These are phyloP conservation scores for Galerina sulciceps DNA, from an alignment of 768 basidiomycete genomes.

Conservation along the genomic window DNA sequence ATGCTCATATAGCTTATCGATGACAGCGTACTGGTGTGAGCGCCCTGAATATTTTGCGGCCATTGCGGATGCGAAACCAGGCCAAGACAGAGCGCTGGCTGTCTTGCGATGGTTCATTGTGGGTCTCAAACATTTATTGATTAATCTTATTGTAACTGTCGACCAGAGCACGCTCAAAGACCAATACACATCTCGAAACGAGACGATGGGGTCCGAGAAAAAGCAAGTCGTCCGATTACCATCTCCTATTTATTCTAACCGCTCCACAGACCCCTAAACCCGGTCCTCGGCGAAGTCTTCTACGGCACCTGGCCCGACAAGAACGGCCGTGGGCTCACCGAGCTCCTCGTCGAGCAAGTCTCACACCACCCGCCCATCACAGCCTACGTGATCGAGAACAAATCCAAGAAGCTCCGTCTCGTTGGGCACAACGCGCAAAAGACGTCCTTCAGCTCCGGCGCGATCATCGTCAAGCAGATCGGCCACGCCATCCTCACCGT, in stretches of 20 bases:
- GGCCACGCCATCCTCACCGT: constrained; percentile 89
- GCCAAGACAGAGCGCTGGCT: constrained; percentile 74
- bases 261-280: constrained; percentile 81
- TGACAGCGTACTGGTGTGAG: constrained; percentile 94
- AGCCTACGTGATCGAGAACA: constrained; percentile 87
- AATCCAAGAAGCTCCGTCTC: constrained; percentile 72
- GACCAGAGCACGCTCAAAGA: constrained; percentile 84
- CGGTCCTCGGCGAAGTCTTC: constrained; percentile 91
- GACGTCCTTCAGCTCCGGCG: constrained; percentile 85
- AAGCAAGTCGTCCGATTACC: constrained; percentile 58
- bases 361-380: constrained; percentile 94
- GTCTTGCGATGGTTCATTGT: constrained; percentile 98
- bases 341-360: constrained; percentile 90
- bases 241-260: constrained; percentile 7
- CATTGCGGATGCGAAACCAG: constrained; percentile 76
- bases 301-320: constrained; percentile 87
- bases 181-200: constrained; percentile 93
- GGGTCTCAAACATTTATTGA: constrained; percentile 27
- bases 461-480: constrained; percentile 90
- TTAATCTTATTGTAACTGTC: background rate
- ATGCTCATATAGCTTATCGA: constrained; percentile 6
- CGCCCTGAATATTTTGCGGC: constrained; percentile 87
- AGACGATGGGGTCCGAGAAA: constrained; percentile 96
- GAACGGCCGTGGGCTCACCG: constrained; percentile 76
- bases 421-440: constrained; percentile 94